Evolutionary conservation across 2,329 filamentous ascomycete species (phyloP).

Genomic region (Incumbomyces lentus): DNA sequence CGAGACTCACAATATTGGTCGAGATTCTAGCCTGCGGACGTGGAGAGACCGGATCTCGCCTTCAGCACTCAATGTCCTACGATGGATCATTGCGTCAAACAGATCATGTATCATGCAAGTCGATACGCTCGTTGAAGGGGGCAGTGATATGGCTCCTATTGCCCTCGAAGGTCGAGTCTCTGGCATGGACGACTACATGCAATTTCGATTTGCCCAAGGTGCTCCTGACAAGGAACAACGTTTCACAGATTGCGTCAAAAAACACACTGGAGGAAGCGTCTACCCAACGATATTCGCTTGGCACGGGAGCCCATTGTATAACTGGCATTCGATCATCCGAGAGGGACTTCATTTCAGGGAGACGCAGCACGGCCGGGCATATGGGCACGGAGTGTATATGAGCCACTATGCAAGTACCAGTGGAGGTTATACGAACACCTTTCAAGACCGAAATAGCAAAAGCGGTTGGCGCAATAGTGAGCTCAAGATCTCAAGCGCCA

Average conservation of each 20-base stretch:
- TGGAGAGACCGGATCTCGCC: conserved; percentile 55
- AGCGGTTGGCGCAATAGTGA: conserved; percentile 55
- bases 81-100: conserved; percentile 87
- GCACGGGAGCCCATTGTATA: conserved; percentile 66
- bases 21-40: conserved; percentile 33
- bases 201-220: conserved; percentile 82
- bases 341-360: conserved; percentile 66
- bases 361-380: conserved; percentile 55
- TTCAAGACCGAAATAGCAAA: background rate
- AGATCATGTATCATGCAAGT: conserved; percentile 76
- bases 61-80: conserved; percentile 56
- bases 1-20: conserved; percentile 24
- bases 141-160: background rate
- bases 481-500: conserved; percentile 47
- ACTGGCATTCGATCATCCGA: conserved; percentile 87
- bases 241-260: conserved; percentile 55
- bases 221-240: conserved; percentile 74
- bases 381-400: conserved; percentile 74
- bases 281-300: conserved; percentile 72
- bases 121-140: conserved; percentile 31
- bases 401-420: conserved; percentile 51
- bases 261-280: conserved; percentile 30
- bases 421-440: conserved; percentile 34
- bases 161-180: conserved; percentile 43
- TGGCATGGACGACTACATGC: conserved; percentile 58